Base-by-base conservation (phyloP, 2,329 filamentous ascomycete genomes). In the Alternaria arbusti region DNA sequence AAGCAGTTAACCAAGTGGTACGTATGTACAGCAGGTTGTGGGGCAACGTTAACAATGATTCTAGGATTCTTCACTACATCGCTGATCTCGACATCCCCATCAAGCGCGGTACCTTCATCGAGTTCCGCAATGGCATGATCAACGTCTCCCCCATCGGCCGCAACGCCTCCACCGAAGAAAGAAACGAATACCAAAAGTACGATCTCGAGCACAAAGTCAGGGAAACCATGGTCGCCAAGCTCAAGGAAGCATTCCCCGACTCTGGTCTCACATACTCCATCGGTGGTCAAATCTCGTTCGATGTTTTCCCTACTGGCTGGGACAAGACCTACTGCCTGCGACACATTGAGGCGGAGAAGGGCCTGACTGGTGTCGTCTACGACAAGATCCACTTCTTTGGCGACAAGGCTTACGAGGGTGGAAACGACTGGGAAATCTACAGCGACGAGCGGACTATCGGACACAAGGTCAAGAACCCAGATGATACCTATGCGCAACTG, bases 321-420 rank as follows among this genome's bases (percentile, higher is more conserved):
- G 96, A 99, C 84, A 99, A 98, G 89, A 97, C 93, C 10, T 99
- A 97, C 87, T 97, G 94, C 84, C 86, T 98, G 71, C 85, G 88
- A 73, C 94, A 97, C 82, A 85, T 98, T 66, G 93, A 96, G 83
- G 87, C 87, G 68, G 94, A 97, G 81, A 90, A 91, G 74, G 79
- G 82, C 17, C 70, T 80, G 79, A 90, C 88, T 75, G 90, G 91
- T 66, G 84, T 96, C 67, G 83, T 89, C 23, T 98, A 95, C 86
- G 92, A 89, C 71, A 95, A 88, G 47, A 91, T 98, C 72, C 96
- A 98, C 86, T 98, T 98, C 87, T 99, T 98, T 76, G 96, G 96
- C 70, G 96, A 99, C 86, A 99, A 98, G 90, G 92, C 92, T 25
- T 90, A 89, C 78, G 82, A 90, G 80, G 95, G 96, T 68, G 96